Percentiles rank a stretch among this genome's conserved stretches.
Conservation (phyloP, 2,329 filamentous ascomycete genomes). For the Ascochyta fabae region DNA sequence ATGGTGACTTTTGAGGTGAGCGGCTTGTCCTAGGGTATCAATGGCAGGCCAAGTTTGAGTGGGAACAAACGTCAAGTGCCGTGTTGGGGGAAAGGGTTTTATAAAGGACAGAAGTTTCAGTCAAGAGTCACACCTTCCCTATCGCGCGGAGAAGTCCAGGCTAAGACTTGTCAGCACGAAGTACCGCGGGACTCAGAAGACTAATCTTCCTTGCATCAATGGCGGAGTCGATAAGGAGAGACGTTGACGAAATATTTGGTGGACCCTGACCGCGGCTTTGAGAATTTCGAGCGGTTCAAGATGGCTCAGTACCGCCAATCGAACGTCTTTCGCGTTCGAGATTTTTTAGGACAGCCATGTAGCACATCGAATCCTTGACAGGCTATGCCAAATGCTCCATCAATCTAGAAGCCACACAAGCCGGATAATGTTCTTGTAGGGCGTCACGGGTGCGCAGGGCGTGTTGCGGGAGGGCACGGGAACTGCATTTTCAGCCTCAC, state of each 20-base stretch:
- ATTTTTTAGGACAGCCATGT: not conserved
- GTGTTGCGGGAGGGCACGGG: conserved; percentile 9
- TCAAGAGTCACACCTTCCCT: conserved; percentile 34
- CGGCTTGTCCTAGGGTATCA: conserved; percentile 2
- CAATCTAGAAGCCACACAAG: conserved; percentile 4
- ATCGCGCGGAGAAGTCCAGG: conserved; percentile 30
- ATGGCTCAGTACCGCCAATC: conserved; percentile 1
- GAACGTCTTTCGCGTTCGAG: not conserved
- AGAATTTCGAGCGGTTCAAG: conserved; percentile 12
- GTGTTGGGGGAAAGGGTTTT: conserved; percentile 17
- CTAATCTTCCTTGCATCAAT: conserved; percentile 20
- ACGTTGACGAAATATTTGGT: conserved; percentile 7
- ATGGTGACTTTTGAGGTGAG: conserved; percentile 20
- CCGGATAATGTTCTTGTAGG: conserved; percentile 8
- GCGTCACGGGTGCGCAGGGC: not conserved
- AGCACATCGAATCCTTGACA: not conserved
- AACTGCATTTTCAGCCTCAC: conserved; percentile 22
- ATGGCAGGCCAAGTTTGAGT: conserved; percentile 2
- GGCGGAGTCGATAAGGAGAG: conserved; percentile 24
- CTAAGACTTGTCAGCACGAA: conserved; percentile 11
- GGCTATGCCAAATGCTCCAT: conserved; percentile 9
- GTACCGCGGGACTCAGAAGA: conserved; percentile 20
- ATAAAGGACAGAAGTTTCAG: conserved; percentile 28
- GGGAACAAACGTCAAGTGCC: conserved; percentile 1
- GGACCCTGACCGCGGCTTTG: conserved; percentile 10